A percentile compares a stretch with the other conserved stretches of the same genome.
Conservation (phyloP, 257 asterid species). For the Solanum habrochaites region DNA sequence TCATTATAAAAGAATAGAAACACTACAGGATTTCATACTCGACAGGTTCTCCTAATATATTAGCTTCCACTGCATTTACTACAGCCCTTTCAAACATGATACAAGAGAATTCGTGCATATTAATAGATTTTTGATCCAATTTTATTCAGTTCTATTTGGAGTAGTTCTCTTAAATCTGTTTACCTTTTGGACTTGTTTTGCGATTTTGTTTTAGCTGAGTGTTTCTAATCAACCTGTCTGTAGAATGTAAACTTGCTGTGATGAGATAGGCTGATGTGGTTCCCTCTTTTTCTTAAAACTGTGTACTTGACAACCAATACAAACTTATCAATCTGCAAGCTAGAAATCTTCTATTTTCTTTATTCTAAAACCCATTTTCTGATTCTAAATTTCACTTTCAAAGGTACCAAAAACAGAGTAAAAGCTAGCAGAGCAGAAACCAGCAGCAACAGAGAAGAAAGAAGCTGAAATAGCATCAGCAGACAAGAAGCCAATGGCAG, state of each 20-base stretch:
- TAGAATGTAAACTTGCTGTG: neutral
- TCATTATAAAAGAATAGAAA: constrained; percentile 1
- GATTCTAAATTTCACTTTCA: neutral
- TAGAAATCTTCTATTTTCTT: neutral
- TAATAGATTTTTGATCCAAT: neutral
- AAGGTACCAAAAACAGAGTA: neutral
- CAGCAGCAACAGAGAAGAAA: neutral
- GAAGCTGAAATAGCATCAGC: neutral
- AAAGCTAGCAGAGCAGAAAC: neutral
- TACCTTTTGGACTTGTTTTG: neutral
- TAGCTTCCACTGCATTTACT: neutral
- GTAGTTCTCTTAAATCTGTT: neutral
- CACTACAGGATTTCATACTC: constrained; percentile 42
- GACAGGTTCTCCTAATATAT: constrained; percentile 62
- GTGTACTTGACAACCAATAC: neutral
- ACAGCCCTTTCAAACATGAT: neutral
- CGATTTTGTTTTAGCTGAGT: neutral
- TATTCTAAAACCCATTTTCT: neutral
- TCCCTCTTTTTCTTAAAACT: too few species aligned
- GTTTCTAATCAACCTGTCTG: neutral
- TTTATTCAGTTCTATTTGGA: neutral
- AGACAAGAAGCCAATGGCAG: neutral
- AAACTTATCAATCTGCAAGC: neutral
- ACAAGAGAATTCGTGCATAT: neutral
- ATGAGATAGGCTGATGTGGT: neutral